Evolutionary conservation across 2,329 filamentous ascomycete species (phyloP).

Genomic region (Ascochyta rabiei): DNA sequence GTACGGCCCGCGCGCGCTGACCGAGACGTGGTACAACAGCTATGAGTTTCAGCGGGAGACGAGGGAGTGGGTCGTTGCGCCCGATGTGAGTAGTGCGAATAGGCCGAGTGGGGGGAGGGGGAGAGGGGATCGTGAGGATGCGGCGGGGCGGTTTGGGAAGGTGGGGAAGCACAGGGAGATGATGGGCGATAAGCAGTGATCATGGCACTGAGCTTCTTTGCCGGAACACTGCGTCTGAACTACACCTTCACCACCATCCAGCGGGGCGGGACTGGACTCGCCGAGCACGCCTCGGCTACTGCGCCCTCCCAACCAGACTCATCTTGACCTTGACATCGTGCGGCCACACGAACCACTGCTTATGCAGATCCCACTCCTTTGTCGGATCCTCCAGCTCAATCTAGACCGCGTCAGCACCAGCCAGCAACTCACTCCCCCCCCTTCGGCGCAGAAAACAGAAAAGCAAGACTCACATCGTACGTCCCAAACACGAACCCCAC

Average conservation of each 20-base stretch:
- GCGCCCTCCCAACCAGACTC: conserved; percentile 10
- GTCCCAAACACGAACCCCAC: conserved; percentile 56
- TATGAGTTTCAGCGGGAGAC: conserved; percentile 49
- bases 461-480: conserved; percentile 50
- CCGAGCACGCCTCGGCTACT: no score
- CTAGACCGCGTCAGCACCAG: conserved; percentile 18
- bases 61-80: conserved; percentile 30
- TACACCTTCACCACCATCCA: no score
- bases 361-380: conserved; percentile 49
- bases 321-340: conserved; percentile 40
- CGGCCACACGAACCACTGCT: conserved; percentile 52
- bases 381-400: conserved; percentile 45
- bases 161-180: no score
- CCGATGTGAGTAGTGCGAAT: no score
- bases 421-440: no score
- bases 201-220: no score
- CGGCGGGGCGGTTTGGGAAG: no score
- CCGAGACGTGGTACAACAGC: conserved; percentile 53
- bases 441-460: background rate
- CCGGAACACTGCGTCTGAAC: no score
- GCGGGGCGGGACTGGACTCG: no score
- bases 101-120: no score
- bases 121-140: no score
- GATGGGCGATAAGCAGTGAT: no score
- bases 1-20: conserved; percentile 59